Evolutionary conservation across 305 asterid species (phyloP).

Genomic region (Ajuga reptans): DNA sequence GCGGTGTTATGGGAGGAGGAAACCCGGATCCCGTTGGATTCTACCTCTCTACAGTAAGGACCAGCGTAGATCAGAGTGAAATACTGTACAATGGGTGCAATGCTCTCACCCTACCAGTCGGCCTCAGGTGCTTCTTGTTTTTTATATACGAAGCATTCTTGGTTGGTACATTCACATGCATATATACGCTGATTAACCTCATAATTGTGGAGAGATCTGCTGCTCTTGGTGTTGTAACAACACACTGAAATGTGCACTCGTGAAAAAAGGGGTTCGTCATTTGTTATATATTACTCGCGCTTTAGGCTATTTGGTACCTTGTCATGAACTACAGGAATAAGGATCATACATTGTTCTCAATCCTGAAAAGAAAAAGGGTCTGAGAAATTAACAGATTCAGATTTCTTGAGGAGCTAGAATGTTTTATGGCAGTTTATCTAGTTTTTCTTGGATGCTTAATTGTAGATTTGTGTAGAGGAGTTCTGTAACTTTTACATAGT

Average conservation of each 20-base stretch:
- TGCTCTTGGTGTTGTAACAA: slow-evolving; percentile 30
- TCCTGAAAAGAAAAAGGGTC: background rate
- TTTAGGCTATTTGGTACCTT: slow-evolving; percentile 13
- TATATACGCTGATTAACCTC: slow-evolving; percentile 10
- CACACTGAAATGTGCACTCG: slow-evolving; percentile 19
- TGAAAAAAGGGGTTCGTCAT: slow-evolving; percentile 9
- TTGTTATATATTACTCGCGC: background rate
- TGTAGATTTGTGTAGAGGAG: background rate
- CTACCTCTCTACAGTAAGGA: slow-evolving; percentile 77
- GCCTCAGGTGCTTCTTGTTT: slow-evolving; percentile 44
- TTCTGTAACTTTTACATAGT: background rate
- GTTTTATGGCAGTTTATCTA: background rate
- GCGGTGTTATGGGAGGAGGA: slow-evolving; percentile 82
- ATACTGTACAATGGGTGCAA: slow-evolving; percentile 1
- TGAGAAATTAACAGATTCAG: background rate
- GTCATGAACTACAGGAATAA: background rate
- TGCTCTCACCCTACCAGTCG: background rate
- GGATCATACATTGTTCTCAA: background rate
- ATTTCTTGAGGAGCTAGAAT: background rate
- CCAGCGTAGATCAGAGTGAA: slow-evolving; percentile 73
- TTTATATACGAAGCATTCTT: slow-evolving; percentile 31
- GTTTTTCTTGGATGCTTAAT: background rate
- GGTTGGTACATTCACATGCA: slow-evolving; percentile 16
- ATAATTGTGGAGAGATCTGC: slow-evolving; percentile 14
- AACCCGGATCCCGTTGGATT: slow-evolving; percentile 51